Percentiles rank a stretch among this genome's conserved stretches.
phyloP scores from a whole-genome alignment of 1,284 basidiomycete genomes.

The Ustilago trichophora region DNA sequence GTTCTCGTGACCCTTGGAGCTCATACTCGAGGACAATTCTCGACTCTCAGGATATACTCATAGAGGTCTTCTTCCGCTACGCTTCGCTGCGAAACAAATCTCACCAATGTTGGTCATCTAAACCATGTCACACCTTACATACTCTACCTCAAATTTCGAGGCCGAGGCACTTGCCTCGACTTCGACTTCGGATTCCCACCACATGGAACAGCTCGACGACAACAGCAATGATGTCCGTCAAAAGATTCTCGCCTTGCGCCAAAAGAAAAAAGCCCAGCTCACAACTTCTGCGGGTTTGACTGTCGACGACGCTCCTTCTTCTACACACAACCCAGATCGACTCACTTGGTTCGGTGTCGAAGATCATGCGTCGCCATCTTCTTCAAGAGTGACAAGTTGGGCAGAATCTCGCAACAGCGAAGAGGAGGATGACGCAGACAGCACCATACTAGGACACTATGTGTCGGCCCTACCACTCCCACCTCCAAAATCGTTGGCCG shows the following conservation, averaged over 20 bases:
- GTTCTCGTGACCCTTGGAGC: too few species aligned
- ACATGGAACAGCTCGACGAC: slow-evolving; percentile 7
- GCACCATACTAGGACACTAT: slow-evolving; percentile 28
- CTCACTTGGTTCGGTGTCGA: slow-evolving; percentile 29
- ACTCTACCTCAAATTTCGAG: too few species aligned
- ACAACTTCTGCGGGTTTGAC: neutral
- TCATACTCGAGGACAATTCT: too few species aligned
- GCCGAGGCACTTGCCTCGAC: neutral
- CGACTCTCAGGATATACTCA: too few species aligned
- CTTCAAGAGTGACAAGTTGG: too few species aligned
- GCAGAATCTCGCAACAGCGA: slow-evolving; percentile 2
- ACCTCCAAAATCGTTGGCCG: slow-evolving; percentile 1
- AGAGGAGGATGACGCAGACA: slow-evolving; percentile 31
- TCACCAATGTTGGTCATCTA: too few species aligned
- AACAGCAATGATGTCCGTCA: slow-evolving; percentile 2
- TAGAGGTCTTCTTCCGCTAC: too few species aligned
- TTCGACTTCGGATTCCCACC: neutral
- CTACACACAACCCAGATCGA: slow-evolving; percentile 10
- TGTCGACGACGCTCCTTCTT: neutral
- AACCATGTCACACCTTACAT: too few species aligned
- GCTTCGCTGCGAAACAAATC: too few species aligned
- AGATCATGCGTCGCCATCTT: neutral
- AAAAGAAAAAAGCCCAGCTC: slow-evolving; percentile 11
- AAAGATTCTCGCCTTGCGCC: slow-evolving; percentile 9
- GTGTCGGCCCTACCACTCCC: slow-evolving; percentile 13